Percentiles rank a stretch among this genome's conserved stretches.
These are phyloP conservation scores for Mesembryanthemum crystallinum DNA, from an alignment of 148 eudicot species.

Conservation along the genomic window DNA sequence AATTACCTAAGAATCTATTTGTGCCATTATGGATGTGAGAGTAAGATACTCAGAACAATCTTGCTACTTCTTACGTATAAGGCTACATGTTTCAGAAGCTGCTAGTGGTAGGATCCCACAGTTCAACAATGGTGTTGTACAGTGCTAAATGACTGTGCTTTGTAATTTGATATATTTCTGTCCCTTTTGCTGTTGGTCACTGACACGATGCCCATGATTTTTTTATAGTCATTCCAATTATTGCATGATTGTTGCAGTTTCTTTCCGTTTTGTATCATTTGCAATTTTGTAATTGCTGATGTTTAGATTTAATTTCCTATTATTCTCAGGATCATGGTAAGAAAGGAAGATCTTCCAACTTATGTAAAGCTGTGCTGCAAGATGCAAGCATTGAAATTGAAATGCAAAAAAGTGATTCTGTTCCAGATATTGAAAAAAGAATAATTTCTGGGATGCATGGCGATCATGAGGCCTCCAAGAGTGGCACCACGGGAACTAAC, in stretches of 20 bases:
- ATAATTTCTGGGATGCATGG: constrained; percentile 15
- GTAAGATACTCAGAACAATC: too few relatives aligned
- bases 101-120: not conserved
- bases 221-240: not conserved
- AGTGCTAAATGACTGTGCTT: not conserved
- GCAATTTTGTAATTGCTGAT: not conserved
- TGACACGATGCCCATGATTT: not conserved
- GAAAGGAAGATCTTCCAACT: constrained; percentile 22
- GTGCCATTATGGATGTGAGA: not conserved
- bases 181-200: not conserved
- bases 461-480: constrained; percentile 26
- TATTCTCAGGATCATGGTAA: constrained; percentile 31
- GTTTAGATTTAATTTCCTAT: not conserved
- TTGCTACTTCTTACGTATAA: too few relatives aligned
- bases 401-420: constrained; percentile 22
- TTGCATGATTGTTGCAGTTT: not conserved
- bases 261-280: not conserved
- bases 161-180: not conserved
- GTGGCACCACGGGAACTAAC: constrained; percentile 21
- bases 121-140: not conserved
- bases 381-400: constrained; percentile 24
- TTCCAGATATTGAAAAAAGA: constrained; percentile 24
- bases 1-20: not conserved
- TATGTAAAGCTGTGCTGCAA: constrained; percentile 12
- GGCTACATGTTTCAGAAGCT: not conserved